These are phyloP conservation scores for Atkinsonella texensis DNA, from an alignment of 2,329 filamentous ascomycete genomes.

Conservation along the genomic window DNA sequence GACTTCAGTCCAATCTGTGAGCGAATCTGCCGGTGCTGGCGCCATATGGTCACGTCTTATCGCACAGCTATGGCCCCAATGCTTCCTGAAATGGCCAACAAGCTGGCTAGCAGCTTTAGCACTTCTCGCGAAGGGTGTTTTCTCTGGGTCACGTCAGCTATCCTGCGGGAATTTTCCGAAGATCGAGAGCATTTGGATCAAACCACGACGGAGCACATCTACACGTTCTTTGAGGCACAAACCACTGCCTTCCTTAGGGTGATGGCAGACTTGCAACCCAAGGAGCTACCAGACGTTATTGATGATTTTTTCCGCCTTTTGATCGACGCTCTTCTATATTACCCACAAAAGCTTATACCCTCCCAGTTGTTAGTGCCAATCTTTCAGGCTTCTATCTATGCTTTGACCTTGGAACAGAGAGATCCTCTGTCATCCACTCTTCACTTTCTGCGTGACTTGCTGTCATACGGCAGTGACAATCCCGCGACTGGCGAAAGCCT, in stretches of 20 bases:
- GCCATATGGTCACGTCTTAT: constrained; percentile 94
- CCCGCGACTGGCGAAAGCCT: constrained; percentile 48
- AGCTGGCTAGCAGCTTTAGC: constrained; percentile 74
- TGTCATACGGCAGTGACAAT: constrained; percentile 76
- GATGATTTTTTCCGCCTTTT: constrained; percentile 94
- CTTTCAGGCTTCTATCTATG: constrained; percentile 75
- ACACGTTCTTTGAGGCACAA: constrained; percentile 89
- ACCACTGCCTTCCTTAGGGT: constrained; percentile 80
- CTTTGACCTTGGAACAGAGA: constrained; percentile 78
- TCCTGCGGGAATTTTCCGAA: constrained; percentile 89
- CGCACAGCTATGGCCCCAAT: constrained; percentile 78
- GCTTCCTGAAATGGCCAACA: constrained; percentile 74
- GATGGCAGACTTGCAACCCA: constrained; percentile 67
- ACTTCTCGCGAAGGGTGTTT: constrained; percentile 88
- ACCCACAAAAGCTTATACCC: constrained; percentile 70
- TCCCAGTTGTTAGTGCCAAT: constrained; percentile 72
- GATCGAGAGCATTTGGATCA: constrained; percentile 75
- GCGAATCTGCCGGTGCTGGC: constrained; percentile 87
- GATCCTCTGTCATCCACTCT: constrained; percentile 85
- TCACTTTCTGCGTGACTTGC: constrained; percentile 83
- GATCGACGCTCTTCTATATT: constrained; percentile 86
- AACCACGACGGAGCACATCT: constrained; percentile 76
- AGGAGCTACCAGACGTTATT: constrained; percentile 71
- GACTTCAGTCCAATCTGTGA: constrained; percentile 82
- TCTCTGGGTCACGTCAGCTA: constrained; percentile 94